A percentile compares a stretch with the other conserved stretches of the same genome.
Conservation (phyloP, 176 grass and related monocot genomes). For the Zea luxurians region DNA sequence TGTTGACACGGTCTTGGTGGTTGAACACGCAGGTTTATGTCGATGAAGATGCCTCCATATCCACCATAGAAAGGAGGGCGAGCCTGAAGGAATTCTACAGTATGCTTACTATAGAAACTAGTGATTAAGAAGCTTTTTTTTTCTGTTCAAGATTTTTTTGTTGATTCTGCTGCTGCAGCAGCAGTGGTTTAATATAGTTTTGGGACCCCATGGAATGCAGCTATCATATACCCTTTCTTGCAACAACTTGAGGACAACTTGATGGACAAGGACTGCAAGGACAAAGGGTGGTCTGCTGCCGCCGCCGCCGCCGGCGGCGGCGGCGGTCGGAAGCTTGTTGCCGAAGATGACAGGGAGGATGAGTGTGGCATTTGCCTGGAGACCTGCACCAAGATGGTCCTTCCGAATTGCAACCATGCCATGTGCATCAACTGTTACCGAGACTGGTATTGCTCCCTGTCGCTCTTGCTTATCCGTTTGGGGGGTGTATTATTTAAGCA, state of each 20-base stretch:
- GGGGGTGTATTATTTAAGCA: constrained; percentile 23
- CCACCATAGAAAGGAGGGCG: constrained; percentile 83
- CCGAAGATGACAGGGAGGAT: constrained; percentile 75
- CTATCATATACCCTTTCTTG: constrained; percentile 92
- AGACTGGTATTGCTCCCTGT: constrained; percentile 60
- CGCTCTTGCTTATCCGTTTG: constrained; percentile 41
- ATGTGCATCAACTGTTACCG: constrained; percentile 98
- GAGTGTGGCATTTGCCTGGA: constrained; percentile 98
- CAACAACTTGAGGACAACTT: constrained; percentile 87
- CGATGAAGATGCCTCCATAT: constrained; percentile 75
- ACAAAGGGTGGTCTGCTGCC: constrained; percentile 48
- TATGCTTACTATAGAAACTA: constrained; percentile 24
- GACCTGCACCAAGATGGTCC: constrained; percentile 91
- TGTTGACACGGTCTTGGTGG: constrained; percentile 8
- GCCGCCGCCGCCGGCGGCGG: not conserved
- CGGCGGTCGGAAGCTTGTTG: constrained; percentile 53
- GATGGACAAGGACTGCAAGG: constrained; percentile 67
- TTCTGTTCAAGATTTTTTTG: constrained; percentile 13
- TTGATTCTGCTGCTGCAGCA: not conserved
- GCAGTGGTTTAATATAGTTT: constrained; percentile 14
- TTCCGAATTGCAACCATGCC: constrained; percentile 87
- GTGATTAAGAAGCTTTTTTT: constrained; percentile 3
- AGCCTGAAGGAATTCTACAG: constrained; percentile 93
- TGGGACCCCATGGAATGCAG: constrained; percentile 55
- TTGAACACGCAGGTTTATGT: constrained; percentile 70